Evolutionary conservation across 768 basidiomycete genomes (phyloP).

Genomic region (Lactifluus pinguis): DNA sequence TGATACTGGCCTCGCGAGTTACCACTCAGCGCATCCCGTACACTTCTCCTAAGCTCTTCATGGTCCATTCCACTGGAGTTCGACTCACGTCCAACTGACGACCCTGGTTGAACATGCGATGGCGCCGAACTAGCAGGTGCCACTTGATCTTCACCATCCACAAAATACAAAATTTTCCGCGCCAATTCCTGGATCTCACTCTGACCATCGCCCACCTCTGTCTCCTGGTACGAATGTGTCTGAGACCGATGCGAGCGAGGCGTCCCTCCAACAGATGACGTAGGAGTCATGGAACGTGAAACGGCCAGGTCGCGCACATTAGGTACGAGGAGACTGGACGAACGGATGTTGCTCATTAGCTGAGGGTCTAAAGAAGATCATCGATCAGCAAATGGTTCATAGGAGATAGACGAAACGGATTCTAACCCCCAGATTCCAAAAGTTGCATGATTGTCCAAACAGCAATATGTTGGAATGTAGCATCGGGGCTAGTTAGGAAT

Average conservation of each 20-base stretch:
- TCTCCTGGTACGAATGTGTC: slow-evolving; percentile 68
- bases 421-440: slow-evolving; percentile 84
- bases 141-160: slow-evolving; percentile 64
- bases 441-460: slow-evolving; percentile 99
- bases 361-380: slow-evolving; percentile 54
- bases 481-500: slow-evolving; percentile 88
- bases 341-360: slow-evolving; percentile 83
- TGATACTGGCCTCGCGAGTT: slow-evolving; percentile 38
- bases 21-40: slow-evolving; percentile 71
- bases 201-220: slow-evolving; percentile 79
- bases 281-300: slow-evolving; percentile 58
- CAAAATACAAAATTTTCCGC: slow-evolving; percentile 77
- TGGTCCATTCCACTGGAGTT: slow-evolving; percentile 47
- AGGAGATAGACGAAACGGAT: not conserved
- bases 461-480: slow-evolving; percentile 99
- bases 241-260: slow-evolving; percentile 62
- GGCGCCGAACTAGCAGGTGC: slow-evolving; percentile 52
- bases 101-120: slow-evolving; percentile 62
- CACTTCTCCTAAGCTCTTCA: slow-evolving; percentile 73
- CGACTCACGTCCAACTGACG: slow-evolving; percentile 54
- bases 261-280: slow-evolving; percentile 61
- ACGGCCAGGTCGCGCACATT: slow-evolving; percentile 78
- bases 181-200: slow-evolving; percentile 86
- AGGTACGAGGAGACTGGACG: slow-evolving; percentile 69
- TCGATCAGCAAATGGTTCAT: not conserved